Base-by-base conservation (phyloP, 1,139 yeast genomes). In the Citeromyces siamensis region DNA sequence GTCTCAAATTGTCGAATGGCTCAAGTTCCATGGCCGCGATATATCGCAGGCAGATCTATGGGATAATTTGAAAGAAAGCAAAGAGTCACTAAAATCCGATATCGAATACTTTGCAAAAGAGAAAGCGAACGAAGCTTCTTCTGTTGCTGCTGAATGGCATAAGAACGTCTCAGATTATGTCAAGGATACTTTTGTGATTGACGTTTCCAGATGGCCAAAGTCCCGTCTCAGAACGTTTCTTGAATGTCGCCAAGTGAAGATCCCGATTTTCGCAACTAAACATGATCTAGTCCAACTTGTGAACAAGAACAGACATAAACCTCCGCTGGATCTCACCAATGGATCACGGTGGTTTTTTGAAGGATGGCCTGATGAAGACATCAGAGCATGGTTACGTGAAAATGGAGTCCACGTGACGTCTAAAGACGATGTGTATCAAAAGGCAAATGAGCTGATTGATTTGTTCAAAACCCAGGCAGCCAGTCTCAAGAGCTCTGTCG, bases 161-260 rank as follows among this genome's bases (percentile, higher is more conserved):
- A 47, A 42, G n/a, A 40, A 38, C 6, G 52, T 42, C 22, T 60
- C 53, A 36, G 55, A 63, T 36, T 46, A 59, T 9, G 53, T 66
- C 47, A 64, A 65, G 48, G 68, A 64, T 42, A 64, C 71, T 1
- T 67, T 68, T 43, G 51, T 65, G 40, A 51, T 63, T 35, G 70
- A 67, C 21, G 53, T 68, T 35, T 68, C 67, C 35, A 51, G 51
- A 19, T 68, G 75, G 75, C 56, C 69, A 19, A 64, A 64, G 46
- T 64, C 59, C 20, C 60, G 71, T 38, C 61, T 76, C 42, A 64
- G 60, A 48, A 61, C 66, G 22, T 76, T 68, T 50, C 58, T 76
- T 42, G 64, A 62, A 35, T 61, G 71, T 6, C 68, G 83, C 43
- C 70, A 68, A 19, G 57, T 74, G 22, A 50, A 59, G 12, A 59